Base-by-base conservation (phyloP, 129 eudicot species). In the Artemisia argyi region DNA sequence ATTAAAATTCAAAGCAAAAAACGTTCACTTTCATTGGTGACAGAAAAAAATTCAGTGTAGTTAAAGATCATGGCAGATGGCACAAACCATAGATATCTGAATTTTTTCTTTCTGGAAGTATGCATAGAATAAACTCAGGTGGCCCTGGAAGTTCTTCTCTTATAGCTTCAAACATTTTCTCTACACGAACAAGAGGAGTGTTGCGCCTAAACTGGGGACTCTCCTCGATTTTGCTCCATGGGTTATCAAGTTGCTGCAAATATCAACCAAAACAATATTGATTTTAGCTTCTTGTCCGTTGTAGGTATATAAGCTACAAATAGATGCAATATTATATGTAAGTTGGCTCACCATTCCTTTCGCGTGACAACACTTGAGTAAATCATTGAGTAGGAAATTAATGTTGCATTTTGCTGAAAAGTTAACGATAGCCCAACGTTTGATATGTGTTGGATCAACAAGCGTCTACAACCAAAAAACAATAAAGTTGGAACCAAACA, bases 381-480 rank as follows among this genome's bases (percentile, higher is more conserved):
- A 69, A 72, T 86, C 94, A 13, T 68, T 66, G 1, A 46, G 10
- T 15, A 89, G 81, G 15, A 28, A 11, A 9, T 74, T 75, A 2
- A 68, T 57, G 61, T 92, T 84, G 64, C 96, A 89, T 12, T 85
- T 76, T 12, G 97, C 90, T n/a, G 97, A 92, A 65, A 92, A 92
- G 86, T 92, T 92, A 32, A 86, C 96, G 3, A 92, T 73, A 10
- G 81, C 91, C 97, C 97, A 92, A 3, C 78, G 62, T 0, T 68
- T 79, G 26, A 92, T 70, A 68, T 20, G 51, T 2, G 70, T 50
- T 1, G 97, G 94, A 18, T 89, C 88, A 53, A 83, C 55, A 54
- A 92, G 68, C 75, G 70, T 86, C 97, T 92, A 47, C 68, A 49
- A 19, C 24, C n/a, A 54, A 19, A 66, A 7, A 54, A 9, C 28